phyloP scores from a whole-genome alignment of 192 early-diverging fungal species.

The Podila epigama region DNA sequence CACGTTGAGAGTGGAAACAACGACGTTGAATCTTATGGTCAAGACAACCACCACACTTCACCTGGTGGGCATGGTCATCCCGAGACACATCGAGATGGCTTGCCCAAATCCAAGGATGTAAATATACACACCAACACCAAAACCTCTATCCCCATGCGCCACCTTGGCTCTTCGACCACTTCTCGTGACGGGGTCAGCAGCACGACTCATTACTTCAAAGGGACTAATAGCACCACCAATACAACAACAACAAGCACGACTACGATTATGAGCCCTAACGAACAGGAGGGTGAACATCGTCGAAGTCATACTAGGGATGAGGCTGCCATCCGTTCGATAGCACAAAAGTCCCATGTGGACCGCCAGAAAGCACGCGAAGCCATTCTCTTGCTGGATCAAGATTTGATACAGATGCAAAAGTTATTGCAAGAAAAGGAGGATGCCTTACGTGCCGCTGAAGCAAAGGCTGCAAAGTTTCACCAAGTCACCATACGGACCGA shows the following conservation, averaged over 20 bases:
- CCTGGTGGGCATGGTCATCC: neutral
- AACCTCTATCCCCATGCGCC: conserved; percentile 3
- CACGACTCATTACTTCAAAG: conserved; percentile 1
- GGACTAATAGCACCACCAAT: conserved; percentile 4
- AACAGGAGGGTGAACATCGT: neutral
- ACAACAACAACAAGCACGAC: conserved; percentile 9
- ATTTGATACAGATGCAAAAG: conserved; percentile 18
- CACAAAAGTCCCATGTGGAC: conserved; percentile 19
- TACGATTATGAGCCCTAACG: neutral
- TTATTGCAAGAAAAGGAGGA: conserved; percentile 26
- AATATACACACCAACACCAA: neutral
- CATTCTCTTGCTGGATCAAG: conserved; percentile 19
- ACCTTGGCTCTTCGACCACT: neutral
- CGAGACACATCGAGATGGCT: too few relatives aligned
- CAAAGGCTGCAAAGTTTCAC: conserved; percentile 3
- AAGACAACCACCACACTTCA: conserved; percentile 16
- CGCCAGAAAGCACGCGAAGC: conserved; percentile 24
- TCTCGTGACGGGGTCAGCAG: neutral
- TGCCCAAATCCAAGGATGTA: neutral
- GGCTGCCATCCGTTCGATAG: neutral
- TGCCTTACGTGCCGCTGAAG: conserved; percentile 15
- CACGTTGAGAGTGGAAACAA: conserved; percentile 3
- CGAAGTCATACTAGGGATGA: neutral
- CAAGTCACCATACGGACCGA: conserved; percentile 15
- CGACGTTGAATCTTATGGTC: conserved; percentile 7